Evolutionary conservation across 371 early-diverging fungal genomes (phyloP).

Genomic region (Apophysomyces variabilis): DNA sequence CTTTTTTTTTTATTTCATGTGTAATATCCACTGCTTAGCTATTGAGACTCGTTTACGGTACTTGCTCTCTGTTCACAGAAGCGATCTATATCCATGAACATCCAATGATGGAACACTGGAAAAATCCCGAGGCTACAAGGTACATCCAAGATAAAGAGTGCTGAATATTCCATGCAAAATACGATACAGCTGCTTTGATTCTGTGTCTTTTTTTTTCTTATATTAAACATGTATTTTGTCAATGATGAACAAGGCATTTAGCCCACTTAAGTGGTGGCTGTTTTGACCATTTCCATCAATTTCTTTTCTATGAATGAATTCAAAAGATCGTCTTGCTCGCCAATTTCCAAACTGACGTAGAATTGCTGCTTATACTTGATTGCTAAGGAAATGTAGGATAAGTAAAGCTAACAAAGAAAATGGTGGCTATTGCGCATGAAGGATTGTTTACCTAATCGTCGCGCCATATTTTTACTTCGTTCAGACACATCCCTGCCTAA

Average conservation of each 20-base stretch:
- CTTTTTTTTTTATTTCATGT: no score
- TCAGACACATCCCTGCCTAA: constrained; percentile 51
- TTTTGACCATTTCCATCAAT: constrained; percentile 40
- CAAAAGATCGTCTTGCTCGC: constrained; percentile 44
- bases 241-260: neutral
- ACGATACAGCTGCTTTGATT: neutral
- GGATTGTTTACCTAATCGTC: constrained; percentile 44
- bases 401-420: no score
- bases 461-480: constrained; percentile 40
- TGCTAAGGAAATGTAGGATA: constrained; percentile 23
- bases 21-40: no score
- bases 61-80: no score
- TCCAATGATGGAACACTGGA: no score
- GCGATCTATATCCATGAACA: no score
- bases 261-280: constrained; percentile 16
- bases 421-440: neutral
- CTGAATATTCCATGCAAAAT: neutral
- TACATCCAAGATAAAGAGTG: neutral
- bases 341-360: constrained; percentile 42
- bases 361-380: constrained; percentile 47
- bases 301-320: constrained; percentile 55
- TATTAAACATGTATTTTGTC: neutral
- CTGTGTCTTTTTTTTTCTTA: no score
- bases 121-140: neutral
- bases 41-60: no score